Base-by-base conservation (phyloP, 768 basidiomycete species). In the Lanmaoa rubissima region DNA sequence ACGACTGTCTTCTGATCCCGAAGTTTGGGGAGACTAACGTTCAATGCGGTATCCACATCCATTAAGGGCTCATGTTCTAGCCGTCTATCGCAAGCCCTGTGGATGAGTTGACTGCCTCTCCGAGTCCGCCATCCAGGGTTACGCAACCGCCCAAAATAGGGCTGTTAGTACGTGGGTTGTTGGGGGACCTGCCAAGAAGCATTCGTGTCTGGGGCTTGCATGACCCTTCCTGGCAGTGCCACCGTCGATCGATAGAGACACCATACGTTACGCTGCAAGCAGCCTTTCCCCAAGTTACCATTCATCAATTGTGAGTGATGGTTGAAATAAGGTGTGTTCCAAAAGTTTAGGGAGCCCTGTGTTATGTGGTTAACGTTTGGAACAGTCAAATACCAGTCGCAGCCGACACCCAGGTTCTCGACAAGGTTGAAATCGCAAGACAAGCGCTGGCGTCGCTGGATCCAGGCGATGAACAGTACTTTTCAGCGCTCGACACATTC, bases 391-490 rank as follows among this genome's bases (percentile, higher is more conserved):
- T 2, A 19, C 35, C 40, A n/a, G 19, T 48, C 3, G 42, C 45
- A 40, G 34, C 16, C 16, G 19, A 34, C 12, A 35, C 28, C 13
- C 57, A 63, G 39, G 21, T 2, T 11, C 36, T 16, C 21, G 58
- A 65, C 21, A 35, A 46, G 19, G 57, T 65, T 19, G 56, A 55
- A 21, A 51, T 44, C 17, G 53, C 63, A 16, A 56, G 61, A 43
- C 56, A 58, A 36, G 43, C 19, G 13, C 17, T 66, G 19, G 41
- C 54, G 19, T 54, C 58, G 13, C 32, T 61, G 40, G 32, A 47
- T 16, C 48, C 53, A 28, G 50, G 21, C n/a, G 54, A 62, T 10
- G 38, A 31, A 7, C 35, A 10, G 17, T 65, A 67, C 39, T 39
- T 62, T 16, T 3, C 26, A 21, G 42, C 53, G 19, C 58, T 68